Evolutionary conservation across 140 eudicot species (phyloP), one percentile per base, ranked within the genome.

Genomic region (Senecio squalidus): DNA sequence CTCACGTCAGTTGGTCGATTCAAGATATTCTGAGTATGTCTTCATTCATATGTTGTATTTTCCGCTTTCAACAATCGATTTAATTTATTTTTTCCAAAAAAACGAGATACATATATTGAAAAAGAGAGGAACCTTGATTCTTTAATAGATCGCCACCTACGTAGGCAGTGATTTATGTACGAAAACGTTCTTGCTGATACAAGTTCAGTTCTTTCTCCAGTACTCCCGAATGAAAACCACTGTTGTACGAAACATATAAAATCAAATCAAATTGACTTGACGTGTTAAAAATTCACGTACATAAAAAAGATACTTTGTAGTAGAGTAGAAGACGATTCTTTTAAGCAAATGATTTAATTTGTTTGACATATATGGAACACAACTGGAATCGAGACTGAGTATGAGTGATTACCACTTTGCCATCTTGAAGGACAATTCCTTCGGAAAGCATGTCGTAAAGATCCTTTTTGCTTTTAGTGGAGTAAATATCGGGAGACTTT

Each of bases 141-240:
- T 39, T 52, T 52, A 59, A 24, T 7, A 0, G 39, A 59, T 7
- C 16, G 24, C 66, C 66, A 59, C 15, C 25, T 26, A 25, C 15
- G 53, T 59, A 4, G n/a, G 4, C 9, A 6, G 4, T 5, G 51
- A 8, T 41, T 58, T 39, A 38, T 59, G 53, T 59, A 40, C 0
- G 25, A 15, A 8, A 59, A 59, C 53, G 3, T 15, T 15, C 38
- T 59, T n/a, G 66, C 53, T 40, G 66, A 59, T 59, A 41, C 40
- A 38, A 41, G n/a, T 25, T 9, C 16, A n/a, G 23, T 59, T 40
- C 53, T 24, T 59, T 59, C 53, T 22, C 66, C 66, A 15, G 4
- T 15, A 7, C 3, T 4, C 10, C n/a, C 16, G 4, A 59, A 16
- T 25, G 66, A 23, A 41, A 59, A 58, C 50, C 46, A 38, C 64